Evolutionary conservation across 2,329 filamentous ascomycete species (phyloP).

Genomic region (Hypomyces rosellus): DNA sequence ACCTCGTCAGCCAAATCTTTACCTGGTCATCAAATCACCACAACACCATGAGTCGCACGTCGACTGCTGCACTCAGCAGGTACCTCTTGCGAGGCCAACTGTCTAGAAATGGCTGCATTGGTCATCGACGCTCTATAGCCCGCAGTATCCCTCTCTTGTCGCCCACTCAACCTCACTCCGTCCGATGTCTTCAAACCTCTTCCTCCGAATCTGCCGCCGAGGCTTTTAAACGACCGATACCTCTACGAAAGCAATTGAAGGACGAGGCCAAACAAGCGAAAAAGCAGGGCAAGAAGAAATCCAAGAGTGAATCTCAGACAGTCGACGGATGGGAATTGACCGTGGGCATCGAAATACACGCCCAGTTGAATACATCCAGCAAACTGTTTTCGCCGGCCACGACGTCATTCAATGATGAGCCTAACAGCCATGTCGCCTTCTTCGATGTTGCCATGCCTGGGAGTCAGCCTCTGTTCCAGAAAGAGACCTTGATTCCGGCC

Average conservation of each 20-base stretch:
- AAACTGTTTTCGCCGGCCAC: slow-evolving; percentile 82
- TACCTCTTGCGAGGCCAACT: slow-evolving; percentile 45
- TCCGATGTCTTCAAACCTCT: slow-evolving; percentile 28
- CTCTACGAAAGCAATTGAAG: slow-evolving; percentile 66
- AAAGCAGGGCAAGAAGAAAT: slow-evolving; percentile 49
- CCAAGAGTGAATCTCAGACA: slow-evolving; percentile 41
- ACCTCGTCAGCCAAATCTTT: background rate
- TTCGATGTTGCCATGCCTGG: slow-evolving; percentile 91
- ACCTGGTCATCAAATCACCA: background rate
- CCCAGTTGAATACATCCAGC: slow-evolving; percentile 79
- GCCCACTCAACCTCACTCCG: slow-evolving; percentile 11
- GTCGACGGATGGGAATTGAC: slow-evolving; percentile 81
- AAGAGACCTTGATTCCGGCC: slow-evolving; percentile 78
- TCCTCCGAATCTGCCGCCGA: slow-evolving; percentile 17
- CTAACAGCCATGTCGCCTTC: slow-evolving; percentile 80
- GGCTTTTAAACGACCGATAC: slow-evolving; percentile 28
- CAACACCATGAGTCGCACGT: slow-evolving; percentile 37
- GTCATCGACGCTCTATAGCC: slow-evolving; percentile 12
- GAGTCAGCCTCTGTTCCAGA: slow-evolving; percentile 80
- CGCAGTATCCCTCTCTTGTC: slow-evolving; percentile 13
- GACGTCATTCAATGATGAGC: slow-evolving; percentile 58
- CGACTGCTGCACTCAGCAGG: slow-evolving; percentile 38
- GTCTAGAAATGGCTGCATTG: slow-evolving; percentile 35
- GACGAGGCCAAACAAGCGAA: slow-evolving; percentile 66
- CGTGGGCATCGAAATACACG: slow-evolving; percentile 94